Evolutionary conservation across 1,139 yeast species (phyloP).

Genomic region (Scheffersomyces titani): DNA sequence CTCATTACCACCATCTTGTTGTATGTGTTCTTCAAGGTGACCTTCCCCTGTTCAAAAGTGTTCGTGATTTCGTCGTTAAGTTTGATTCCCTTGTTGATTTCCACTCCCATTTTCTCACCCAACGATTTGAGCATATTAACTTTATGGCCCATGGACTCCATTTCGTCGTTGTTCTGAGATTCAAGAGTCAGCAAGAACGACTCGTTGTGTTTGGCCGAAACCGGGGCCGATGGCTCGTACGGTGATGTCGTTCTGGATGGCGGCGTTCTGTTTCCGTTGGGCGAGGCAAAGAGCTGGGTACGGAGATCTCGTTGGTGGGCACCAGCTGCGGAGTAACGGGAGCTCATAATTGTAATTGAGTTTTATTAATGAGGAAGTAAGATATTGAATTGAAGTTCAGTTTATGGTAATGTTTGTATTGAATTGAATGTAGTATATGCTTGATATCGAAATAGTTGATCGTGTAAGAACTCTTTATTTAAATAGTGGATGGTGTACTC

Average conservation of each 20-base stretch:
- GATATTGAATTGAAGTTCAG: neutral
- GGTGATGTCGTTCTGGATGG: constrained; percentile 52
- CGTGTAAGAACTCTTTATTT: neutral
- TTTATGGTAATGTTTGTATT: neutral
- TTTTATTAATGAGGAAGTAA: neutral
- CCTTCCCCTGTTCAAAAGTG: constrained; percentile 42
- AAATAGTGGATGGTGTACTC: neutral
- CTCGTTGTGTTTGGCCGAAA: constrained; percentile 47
- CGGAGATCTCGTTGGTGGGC: constrained; percentile 50
- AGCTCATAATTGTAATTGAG: constrained; percentile 16
- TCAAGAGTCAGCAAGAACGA: constrained; percentile 73
- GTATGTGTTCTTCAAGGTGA: constrained; percentile 64
- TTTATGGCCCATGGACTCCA: constrained; percentile 68
- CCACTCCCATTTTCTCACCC: constrained; percentile 78
- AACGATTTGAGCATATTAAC: constrained; percentile 70
- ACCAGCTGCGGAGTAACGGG: constrained; percentile 32
- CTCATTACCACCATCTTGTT: constrained; percentile 81
- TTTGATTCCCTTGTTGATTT: constrained; percentile 72
- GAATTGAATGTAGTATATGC: neutral
- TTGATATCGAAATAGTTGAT: neutral
- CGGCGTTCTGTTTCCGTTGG: constrained; percentile 25
- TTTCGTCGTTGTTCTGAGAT: constrained; percentile 79
- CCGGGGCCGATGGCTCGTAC: constrained; percentile 37
- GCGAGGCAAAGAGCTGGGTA: constrained; percentile 44
- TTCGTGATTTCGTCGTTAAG: constrained; percentile 59